Evolutionary conservation across 2,329 filamentous ascomycete genomes (phyloP), one percentile per base, ranked within the genome.

Genomic region (Aspergillus melleus): DNA sequence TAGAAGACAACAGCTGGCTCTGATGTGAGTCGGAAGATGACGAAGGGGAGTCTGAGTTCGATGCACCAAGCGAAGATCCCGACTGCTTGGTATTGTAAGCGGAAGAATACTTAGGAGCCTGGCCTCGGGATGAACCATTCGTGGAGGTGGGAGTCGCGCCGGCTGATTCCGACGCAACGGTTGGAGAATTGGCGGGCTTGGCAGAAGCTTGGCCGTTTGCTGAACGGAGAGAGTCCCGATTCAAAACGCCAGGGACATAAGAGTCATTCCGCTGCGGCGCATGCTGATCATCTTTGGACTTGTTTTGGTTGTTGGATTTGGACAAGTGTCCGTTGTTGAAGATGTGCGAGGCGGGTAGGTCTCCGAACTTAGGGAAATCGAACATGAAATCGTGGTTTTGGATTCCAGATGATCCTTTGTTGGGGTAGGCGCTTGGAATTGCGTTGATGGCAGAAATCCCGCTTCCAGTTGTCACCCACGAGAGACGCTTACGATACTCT

Each of bases 281-380:
- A 9, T 66, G 58, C 63, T 70, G 62, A 26, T 67, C 64, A 16
- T 76, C 67, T 67, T 76, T 61, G 68, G 72, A 6, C 69, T 69
- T 59, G 71, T 75, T 64, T 63, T 68, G 59, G 52, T 64, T 42
- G 36, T n/a, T 54, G 9, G 66, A 56, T 50, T 70, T 76, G 30
- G 68, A 62, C 51, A 77, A 65, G 9, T 78, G 72, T n/a, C 77
- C 74, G 58, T 80, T 81, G 61, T 76, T 81, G 61, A 85, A 81
- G 12, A 85, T 77, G 61, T 84, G 81, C 4, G 79, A 76, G 29
- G 79, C 80, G 20, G 85, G 84, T 26, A 96, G 83, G 60, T 88
- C 84, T 51, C 95, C 95, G 70, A 99, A 98, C 72, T 90, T 93
- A 65, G 95, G 94, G 65, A 98, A 98, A 67, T 98, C 94, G 68